Evolutionary conservation across 2,329 filamentous ascomycete genomes (phyloP).

Genomic region (Albifimbria verrucaria): DNA sequence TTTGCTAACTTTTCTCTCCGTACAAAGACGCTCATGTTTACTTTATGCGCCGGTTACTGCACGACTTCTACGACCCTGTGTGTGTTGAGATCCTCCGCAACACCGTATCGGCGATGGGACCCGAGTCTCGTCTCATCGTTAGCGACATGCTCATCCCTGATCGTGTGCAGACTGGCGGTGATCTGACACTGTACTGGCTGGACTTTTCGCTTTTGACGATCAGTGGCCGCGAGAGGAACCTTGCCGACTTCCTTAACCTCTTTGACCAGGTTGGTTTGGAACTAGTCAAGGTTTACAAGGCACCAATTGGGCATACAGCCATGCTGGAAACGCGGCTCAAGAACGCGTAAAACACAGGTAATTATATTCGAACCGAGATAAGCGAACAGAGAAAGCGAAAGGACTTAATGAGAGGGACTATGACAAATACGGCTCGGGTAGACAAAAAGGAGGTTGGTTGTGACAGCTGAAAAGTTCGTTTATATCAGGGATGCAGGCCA

Average conservation of each 20-base stretch:
- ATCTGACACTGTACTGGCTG: conserved; percentile 22
- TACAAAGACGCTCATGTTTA: conserved; percentile 22
- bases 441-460: too few species aligned
- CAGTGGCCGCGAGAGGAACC: conserved; percentile 23
- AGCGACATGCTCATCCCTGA: conserved; percentile 29
- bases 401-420: too few species aligned
- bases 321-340: conserved; percentile 22
- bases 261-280: conserved; percentile 23
- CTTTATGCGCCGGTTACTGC: conserved; percentile 24
- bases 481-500: too few species aligned
- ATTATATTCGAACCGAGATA: background rate
- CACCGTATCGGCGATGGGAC: conserved; percentile 20
- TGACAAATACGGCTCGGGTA: too few species aligned
- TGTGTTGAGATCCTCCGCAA: conserved; percentile 20
- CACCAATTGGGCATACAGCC: conserved; percentile 16
- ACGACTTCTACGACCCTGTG: conserved; percentile 23
- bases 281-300: conserved; percentile 22
- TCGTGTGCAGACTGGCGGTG: conserved; percentile 15
- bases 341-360: background rate
- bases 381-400: background rate
- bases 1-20: background rate
- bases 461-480: too few species aligned
- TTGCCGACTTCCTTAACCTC: conserved; percentile 20
- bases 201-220: conserved; percentile 22
- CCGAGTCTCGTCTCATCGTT: conserved; percentile 23